phyloP scores from a whole-genome alignment of 2,329 filamentous ascomycete species.

The Ophiostoma piceae region DNA sequence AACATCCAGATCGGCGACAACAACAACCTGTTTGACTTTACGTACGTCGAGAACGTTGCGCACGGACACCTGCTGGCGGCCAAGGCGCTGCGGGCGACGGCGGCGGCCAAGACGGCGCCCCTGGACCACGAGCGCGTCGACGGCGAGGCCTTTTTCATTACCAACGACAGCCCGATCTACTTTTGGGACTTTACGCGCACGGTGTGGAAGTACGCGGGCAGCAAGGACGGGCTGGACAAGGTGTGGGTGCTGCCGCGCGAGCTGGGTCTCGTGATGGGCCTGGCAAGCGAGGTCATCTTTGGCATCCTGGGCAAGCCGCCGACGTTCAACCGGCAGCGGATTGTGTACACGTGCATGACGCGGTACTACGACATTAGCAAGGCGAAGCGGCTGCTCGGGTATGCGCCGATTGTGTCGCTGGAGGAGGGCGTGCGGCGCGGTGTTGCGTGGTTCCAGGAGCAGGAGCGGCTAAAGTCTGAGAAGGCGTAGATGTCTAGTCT shows the following conservation, averaged over 20 bases:
- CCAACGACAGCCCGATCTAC: constrained; percentile 81
- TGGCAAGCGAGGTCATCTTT: constrained; percentile 49
- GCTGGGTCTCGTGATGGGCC: constrained; percentile 49
- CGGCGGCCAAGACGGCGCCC: constrained; percentile 52
- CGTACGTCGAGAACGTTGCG: constrained; percentile 58
- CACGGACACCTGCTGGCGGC: constrained; percentile 81
- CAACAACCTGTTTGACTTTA: constrained; percentile 60
- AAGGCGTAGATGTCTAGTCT: constrained; percentile 17
- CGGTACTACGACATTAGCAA: constrained; percentile 74
- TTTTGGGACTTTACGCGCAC: constrained; percentile 85
- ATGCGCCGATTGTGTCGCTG: constrained; percentile 60
- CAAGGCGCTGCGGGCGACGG: constrained; percentile 61
- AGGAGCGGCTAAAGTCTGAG: constrained; percentile 39
- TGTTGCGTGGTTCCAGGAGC: constrained; percentile 51
- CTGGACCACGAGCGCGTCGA: constrained; percentile 69
- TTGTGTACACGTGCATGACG: constrained; percentile 67
- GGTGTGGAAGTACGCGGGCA: constrained; percentile 64
- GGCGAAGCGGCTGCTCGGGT: constrained; percentile 65
- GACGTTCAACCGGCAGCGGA: constrained; percentile 55
- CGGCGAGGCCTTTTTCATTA: constrained; percentile 85
- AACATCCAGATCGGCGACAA: constrained; percentile 73
- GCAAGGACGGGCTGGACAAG: constrained; percentile 45
- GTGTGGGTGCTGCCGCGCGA: constrained; percentile 52
- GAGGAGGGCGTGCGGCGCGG: constrained; percentile 57
- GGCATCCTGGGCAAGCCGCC: constrained; percentile 47